These are phyloP conservation scores for Phytopythium mirpurense DNA, from an alignment of 352 stramenopile genomes.

Conservation along the genomic window DNA sequence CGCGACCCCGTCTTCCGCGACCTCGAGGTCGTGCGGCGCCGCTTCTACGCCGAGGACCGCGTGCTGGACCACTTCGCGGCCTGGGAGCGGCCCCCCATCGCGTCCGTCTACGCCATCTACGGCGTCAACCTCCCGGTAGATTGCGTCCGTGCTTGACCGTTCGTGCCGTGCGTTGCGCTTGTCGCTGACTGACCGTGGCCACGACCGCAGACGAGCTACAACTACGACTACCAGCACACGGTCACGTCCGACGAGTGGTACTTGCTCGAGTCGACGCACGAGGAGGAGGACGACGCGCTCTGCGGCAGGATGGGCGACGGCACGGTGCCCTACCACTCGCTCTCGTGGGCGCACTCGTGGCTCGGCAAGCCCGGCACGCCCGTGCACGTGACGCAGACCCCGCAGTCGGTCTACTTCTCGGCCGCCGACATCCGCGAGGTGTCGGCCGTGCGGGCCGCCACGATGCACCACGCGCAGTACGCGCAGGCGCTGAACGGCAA, in stretches of 20 bases:
- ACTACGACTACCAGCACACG: constrained; percentile 65
- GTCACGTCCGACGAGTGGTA: constrained; percentile 52
- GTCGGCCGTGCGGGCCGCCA: constrained; percentile 32
- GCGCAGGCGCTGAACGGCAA: constrained; percentile 31
- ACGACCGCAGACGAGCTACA: constrained; percentile 45
- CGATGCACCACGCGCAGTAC: constrained; percentile 61
- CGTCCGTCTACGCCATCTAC: constrained; percentile 71
- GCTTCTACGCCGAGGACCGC: constrained; percentile 65
- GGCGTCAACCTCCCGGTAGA: constrained; percentile 69
- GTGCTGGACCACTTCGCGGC: constrained; percentile 53
- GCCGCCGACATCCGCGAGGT: constrained; percentile 45
- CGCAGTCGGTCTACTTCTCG: constrained; percentile 73
- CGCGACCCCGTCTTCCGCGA: constrained; percentile 64
- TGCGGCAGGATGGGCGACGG: constrained; percentile 73
- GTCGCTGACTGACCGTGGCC: background rate
- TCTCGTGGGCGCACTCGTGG: constrained; percentile 78
- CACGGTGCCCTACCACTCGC: constrained; percentile 75
- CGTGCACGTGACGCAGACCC: constrained; percentile 66
- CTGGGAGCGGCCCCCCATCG: constrained; percentile 66
- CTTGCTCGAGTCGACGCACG: constrained; percentile 46
- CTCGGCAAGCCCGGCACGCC: constrained; percentile 33
- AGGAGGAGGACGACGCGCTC: constrained; percentile 34
- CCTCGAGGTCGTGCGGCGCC: constrained; percentile 44
- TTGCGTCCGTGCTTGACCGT: background rate
- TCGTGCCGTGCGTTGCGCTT: background rate